Evolutionary conservation across 1,139 yeast genomes (phyloP).

Genomic region (Taiozyma sp.): DNA sequence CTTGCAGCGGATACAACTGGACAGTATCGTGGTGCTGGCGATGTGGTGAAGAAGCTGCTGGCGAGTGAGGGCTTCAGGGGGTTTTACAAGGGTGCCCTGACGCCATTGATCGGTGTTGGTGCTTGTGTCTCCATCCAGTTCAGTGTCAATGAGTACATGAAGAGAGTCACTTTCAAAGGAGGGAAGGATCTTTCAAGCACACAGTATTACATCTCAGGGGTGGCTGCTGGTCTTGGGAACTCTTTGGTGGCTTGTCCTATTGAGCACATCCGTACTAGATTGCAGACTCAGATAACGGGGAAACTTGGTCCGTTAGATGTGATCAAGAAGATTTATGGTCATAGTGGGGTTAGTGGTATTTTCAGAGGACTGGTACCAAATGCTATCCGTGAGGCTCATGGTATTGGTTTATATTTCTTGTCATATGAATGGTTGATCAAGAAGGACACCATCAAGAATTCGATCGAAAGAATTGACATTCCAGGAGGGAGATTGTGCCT

Average conservation of each 20-base stretch:
- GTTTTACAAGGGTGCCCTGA: constrained; percentile 84
- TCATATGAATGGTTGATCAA: constrained; percentile 84
- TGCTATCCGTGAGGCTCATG: constrained; percentile 75
- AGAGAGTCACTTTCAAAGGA: constrained; percentile 55
- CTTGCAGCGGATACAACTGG: constrained; percentile 83
- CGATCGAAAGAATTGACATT: constrained; percentile 55
- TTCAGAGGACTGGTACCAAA: constrained; percentile 82
- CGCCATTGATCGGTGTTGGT: constrained; percentile 89
- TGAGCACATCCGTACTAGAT: constrained; percentile 86
- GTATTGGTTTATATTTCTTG: constrained; percentile 85
- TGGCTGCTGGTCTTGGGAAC: constrained; percentile 86
- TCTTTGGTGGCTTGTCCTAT: constrained; percentile 87
- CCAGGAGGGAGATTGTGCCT: constrained; percentile 83
- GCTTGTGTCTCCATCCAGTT: constrained; percentile 86
- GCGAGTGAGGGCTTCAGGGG: constrained; percentile 75
- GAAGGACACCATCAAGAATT: constrained; percentile 42
- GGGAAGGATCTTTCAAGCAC: constrained; percentile 35
- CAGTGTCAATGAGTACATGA: constrained; percentile 93
- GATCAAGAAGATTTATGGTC: constrained; percentile 49
- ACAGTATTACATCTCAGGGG: constrained; percentile 79
- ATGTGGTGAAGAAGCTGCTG: constrained; percentile 67
- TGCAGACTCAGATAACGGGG: constrained; percentile 65
- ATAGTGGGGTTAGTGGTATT: constrained; percentile 56
- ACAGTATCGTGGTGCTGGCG: constrained; percentile 67
- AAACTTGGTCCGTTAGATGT: constrained; percentile 78